phyloP scores from a whole-genome alignment of 768 basidiomycete species.

The Gloeopeniophorella convolvens region DNA sequence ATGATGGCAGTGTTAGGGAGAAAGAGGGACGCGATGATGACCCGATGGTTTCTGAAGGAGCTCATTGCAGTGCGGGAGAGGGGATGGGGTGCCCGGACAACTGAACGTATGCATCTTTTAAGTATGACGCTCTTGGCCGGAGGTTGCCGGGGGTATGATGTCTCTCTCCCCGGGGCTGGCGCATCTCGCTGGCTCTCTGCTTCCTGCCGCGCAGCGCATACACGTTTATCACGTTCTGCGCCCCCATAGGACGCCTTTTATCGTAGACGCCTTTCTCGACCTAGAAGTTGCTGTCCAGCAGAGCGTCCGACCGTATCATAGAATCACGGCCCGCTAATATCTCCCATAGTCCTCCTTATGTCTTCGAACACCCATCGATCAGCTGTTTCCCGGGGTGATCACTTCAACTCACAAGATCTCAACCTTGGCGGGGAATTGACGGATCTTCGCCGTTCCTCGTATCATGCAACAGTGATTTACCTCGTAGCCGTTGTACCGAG shows the following conservation, averaged over 20 bases:
- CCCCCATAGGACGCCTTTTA: too few relatives aligned
- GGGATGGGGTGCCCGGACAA: background rate
- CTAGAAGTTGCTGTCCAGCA: background rate
- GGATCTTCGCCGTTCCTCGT: constrained; percentile 2
- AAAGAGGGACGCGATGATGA: constrained; percentile 80
- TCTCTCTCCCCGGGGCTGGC: too few relatives aligned
- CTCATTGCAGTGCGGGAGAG: constrained; percentile 39
- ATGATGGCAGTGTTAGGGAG: constrained; percentile 67
- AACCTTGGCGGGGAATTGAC: constrained; percentile 10
- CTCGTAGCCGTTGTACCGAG: too few relatives aligned
- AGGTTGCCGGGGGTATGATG: constrained; percentile 4
- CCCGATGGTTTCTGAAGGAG: constrained; percentile 65
- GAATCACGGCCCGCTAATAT: background rate
- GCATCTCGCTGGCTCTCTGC: background rate
- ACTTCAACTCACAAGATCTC: constrained; percentile 1
- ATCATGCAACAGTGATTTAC: background rate
- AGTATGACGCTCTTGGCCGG: background rate
- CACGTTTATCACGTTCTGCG: too few relatives aligned
- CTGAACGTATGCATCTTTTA: constrained; percentile 3
- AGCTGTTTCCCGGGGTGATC: background rate
- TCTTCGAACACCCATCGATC: constrained; percentile 10
- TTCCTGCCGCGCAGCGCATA: background rate
- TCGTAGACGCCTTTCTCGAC: constrained; percentile 4
- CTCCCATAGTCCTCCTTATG: background rate
- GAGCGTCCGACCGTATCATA: background rate